Percentiles rank a stretch among this genome's conserved stretches.
Conservation (phyloP, 371 early-diverging fungal species). For the Mortierella sp. region DNA sequence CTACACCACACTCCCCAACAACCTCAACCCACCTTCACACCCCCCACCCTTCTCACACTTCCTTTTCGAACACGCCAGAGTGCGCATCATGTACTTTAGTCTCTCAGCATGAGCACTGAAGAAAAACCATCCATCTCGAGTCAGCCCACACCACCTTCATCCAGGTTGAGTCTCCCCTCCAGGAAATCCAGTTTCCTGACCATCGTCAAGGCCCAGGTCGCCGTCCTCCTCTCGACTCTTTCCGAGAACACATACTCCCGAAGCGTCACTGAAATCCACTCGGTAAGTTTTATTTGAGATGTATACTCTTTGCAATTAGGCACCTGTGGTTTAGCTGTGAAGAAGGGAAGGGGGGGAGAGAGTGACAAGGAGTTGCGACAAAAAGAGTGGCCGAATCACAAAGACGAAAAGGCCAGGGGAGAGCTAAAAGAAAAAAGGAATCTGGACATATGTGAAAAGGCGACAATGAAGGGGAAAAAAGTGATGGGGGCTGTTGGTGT, state of each 20-base stretch:
- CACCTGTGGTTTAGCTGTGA: not conserved
- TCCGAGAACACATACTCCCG: constrained; percentile 67
- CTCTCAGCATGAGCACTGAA: constrained; percentile 58
- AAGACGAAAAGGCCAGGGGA: not conserved
- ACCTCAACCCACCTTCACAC: not conserved
- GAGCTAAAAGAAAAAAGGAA: not conserved
- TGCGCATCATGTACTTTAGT: constrained; percentile 58
- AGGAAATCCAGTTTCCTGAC: constrained; percentile 66
- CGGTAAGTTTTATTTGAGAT: constrained; percentile 57
- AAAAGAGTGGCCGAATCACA: not conserved
- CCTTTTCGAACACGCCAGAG: constrained; percentile 23
- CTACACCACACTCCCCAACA: not conserved
- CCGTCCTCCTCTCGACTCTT: constrained; percentile 68
- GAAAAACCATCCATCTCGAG: constrained; percentile 50
- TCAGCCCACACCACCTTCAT: constrained; percentile 53
- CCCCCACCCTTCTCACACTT: not conserved
- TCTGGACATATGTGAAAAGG: not conserved
- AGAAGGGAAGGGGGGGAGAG: not conserved
- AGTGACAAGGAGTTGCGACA: not conserved
- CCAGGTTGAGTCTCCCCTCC: constrained; percentile 57
- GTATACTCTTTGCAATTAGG: not conserved
- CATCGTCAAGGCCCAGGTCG: constrained; percentile 76
- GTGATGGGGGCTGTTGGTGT: constrained; percentile 5
- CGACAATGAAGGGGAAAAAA: not conserved
- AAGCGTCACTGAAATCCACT: constrained; percentile 66